phyloP scores from a whole-genome alignment of 495 filamentous ascomycete genomes.

The Tuber indicum region DNA sequence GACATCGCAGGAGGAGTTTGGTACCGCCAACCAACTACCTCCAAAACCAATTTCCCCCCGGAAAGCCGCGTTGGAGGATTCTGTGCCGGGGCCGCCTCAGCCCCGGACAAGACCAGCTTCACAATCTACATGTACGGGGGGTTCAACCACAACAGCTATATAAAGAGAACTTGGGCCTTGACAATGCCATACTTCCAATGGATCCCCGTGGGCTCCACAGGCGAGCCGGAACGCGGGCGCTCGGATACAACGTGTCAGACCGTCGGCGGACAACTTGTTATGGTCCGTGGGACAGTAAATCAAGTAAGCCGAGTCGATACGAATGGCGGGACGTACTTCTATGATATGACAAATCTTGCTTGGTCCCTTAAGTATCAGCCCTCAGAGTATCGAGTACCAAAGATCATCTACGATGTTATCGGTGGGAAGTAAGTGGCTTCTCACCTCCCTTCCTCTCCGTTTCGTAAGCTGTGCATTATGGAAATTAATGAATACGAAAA shows the following conservation, averaged over 20 bases:
- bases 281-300: no score
- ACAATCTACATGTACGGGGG: background rate
- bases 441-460: background rate
- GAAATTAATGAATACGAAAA: slow-evolving; percentile 13
- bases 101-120: background rate
- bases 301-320: no score
- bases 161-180: background rate
- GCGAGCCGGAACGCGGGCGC: no score
- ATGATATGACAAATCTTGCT: no score
- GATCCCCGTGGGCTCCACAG: background rate
- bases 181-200: slow-evolving; percentile 2
- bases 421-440: slow-evolving; percentile 22
- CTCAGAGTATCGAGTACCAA: background rate
- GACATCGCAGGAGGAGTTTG: background rate
- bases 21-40: background rate
- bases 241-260: no score
- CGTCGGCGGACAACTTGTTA: no score
- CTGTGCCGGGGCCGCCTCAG: background rate
- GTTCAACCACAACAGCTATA: background rate
- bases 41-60: background rate
- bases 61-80: background rate
- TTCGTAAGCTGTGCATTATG: background rate
- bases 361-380: no score
- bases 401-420: slow-evolving; percentile 9
- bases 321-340: no score